Percentiles rank a stretch among this genome's conserved stretches.
Conservation (phyloP, 2,329 filamentous ascomycete genomes). For the Rutstroemia sp. region DNA sequence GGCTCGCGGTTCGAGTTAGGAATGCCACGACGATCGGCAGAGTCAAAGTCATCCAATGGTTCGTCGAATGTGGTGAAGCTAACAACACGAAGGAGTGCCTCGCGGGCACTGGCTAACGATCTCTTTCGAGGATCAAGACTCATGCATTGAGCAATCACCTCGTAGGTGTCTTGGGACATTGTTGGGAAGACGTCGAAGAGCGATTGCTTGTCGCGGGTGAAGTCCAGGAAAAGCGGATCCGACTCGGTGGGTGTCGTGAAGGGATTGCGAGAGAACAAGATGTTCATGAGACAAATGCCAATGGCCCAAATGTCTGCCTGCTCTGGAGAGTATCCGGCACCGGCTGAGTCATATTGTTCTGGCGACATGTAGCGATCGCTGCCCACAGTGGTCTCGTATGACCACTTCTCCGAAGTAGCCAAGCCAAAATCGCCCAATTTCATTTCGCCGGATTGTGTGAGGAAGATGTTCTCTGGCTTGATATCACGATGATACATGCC, state of each 20-base stretch:
- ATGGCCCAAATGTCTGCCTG: constrained; percentile 96
- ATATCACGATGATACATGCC: constrained; percentile 96
- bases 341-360: constrained; percentile 89
- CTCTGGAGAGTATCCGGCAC: constrained; percentile 82
- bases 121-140: constrained; percentile 86
- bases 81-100: constrained; percentile 70
- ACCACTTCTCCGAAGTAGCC: constrained; percentile 84
- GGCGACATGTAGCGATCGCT: constrained; percentile 99
- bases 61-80: constrained; percentile 95
- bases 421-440: constrained; percentile 97
- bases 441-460: constrained; percentile 78
- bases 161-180: constrained; percentile 97
- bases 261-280: constrained; percentile 93
- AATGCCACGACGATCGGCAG: constrained; percentile 66
- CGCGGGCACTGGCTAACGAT: constrained; percentile 69
- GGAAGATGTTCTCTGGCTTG: constrained; percentile 99
- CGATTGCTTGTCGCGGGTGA: constrained; percentile 85
- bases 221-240: constrained; percentile 92
- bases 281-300: constrained; percentile 92
- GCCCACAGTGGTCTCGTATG: constrained; percentile 85
- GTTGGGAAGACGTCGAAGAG: constrained; percentile 97
- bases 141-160: constrained; percentile 86
- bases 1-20: constrained; percentile 89
- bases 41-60: constrained; percentile 86
- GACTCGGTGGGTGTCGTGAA: constrained; percentile 85